Base-by-base conservation (phyloP, 2,329 filamentous ascomycete species). In the Apiospora hydei region DNA sequence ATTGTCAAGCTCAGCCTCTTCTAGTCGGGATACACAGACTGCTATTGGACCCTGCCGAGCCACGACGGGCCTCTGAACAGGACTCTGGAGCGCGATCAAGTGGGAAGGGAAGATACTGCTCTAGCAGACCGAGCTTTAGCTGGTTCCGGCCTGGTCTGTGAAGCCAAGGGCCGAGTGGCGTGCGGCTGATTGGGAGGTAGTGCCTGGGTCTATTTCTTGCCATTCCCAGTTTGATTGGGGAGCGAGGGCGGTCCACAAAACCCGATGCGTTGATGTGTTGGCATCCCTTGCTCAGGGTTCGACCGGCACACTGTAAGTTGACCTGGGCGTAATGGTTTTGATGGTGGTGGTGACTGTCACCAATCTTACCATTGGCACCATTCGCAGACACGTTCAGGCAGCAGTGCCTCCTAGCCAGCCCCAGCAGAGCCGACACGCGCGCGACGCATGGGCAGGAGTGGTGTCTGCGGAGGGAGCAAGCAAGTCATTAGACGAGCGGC, bases 1-100 rank as follows among this genome's bases (percentile, higher is more conserved):
- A 41, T 64, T n/a, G 57, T 24, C 34, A 64, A 8, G 57, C 57
- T 64, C 57, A 64, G 57, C 57, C 57, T 64, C 57, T 41, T 41
- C 57, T 64, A 64, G 57, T 41, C 57, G 18, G 34, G 34, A 64
- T 18, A 61, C 26, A 61, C 14, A 61, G 26, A 8, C 30, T 41
- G 57, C 57, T 64, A 64, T 64, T 64, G 57, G 57, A 41, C 34
- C 57, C 57, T 64, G 34, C 57, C 57, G 34, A 64, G 57, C 57
- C 57, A 64, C 34, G n/a, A 64, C 57, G 57, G 57, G n/a, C 18
- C 10, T 34, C 57, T 64, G 10, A 14, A 43, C 41, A 43, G 41
- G 8, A 43, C 41, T 43, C 10, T 43, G 57, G 57, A n/a, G 57
- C 18, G 34, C 18, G 30, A 61, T 64, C 57, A 64, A 64, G 57